A percentile compares a stretch with the other conserved stretches of the same genome.
phyloP scores from a whole-genome alignment of 768 basidiomycete species.

The Austroboletus eburneus region DNA sequence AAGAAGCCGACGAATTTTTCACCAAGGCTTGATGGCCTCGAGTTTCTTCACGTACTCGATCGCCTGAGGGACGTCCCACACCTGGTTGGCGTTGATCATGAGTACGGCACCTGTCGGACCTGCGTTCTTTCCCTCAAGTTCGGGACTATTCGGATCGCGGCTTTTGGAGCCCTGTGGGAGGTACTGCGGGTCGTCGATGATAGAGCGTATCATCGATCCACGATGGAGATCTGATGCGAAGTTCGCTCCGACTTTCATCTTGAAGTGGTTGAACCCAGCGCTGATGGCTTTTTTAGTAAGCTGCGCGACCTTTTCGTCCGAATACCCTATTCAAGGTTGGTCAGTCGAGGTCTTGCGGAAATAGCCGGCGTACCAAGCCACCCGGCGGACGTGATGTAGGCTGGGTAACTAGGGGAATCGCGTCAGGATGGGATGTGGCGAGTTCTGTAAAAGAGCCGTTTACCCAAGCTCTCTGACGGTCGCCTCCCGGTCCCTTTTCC shows the following conservation, averaged over 20 bases:
- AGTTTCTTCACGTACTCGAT: constrained; percentile 87
- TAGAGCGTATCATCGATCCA: constrained; percentile 84
- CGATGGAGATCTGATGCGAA: constrained; percentile 79
- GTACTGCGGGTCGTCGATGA: constrained; percentile 90
- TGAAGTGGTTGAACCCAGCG: constrained; percentile 96
- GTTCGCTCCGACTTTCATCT: constrained; percentile 95
- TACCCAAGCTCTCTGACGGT: constrained; percentile 69
- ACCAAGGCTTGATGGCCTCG: constrained; percentile 84
- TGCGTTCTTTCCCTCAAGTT: constrained; percentile 83
- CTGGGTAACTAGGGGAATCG: constrained; percentile 65
- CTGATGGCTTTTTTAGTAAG: constrained; percentile 83
- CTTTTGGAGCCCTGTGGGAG: constrained; percentile 56
- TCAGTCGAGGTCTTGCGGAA: too few relatives aligned
- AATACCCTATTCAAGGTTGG: too few relatives aligned
- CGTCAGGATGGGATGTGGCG: background rate
- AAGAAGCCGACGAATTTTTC: too few relatives aligned
- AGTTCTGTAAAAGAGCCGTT: too few relatives aligned
- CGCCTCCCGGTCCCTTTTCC: constrained; percentile 75
- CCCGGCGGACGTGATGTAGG: constrained; percentile 90
- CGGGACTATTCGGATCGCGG: constrained; percentile 58
- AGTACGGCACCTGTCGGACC: constrained; percentile 91
- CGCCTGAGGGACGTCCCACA: constrained; percentile 92
- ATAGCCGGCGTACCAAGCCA: constrained; percentile 85
- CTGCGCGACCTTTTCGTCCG: constrained; percentile 84
- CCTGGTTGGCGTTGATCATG: constrained; percentile 98